Percentiles rank a stretch among this genome's conserved stretches.
Conservation (phyloP, 2,329 filamentous ascomycete species). For the Fusarium sp. region DNA sequence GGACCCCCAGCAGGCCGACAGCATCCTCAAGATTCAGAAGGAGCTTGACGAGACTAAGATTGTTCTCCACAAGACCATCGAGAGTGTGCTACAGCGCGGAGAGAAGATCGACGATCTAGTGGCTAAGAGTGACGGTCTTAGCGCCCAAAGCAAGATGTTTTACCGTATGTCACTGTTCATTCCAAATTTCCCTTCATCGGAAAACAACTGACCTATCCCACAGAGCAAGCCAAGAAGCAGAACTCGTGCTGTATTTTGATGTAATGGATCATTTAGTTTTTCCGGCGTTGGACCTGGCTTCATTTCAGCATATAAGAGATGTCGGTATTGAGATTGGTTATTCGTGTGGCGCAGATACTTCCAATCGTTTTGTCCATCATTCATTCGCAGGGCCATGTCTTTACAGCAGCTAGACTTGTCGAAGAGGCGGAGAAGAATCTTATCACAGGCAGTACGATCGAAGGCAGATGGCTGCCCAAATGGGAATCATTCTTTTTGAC, state of each 20-base stretch:
- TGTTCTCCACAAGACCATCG: slow-evolving; percentile 95
- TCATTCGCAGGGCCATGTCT: slow-evolving; percentile 34
- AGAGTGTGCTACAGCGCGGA: slow-evolving; percentile 84
- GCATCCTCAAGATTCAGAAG: slow-evolving; percentile 94
- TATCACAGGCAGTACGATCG: slow-evolving; percentile 8
- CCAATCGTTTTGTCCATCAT: slow-evolving; percentile 41
- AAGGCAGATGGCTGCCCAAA: slow-evolving; percentile 12
- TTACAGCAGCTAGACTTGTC: slow-evolving; percentile 35
- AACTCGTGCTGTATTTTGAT: slow-evolving; percentile 80
- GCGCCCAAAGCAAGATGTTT: slow-evolving; percentile 96
- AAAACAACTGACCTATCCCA: slow-evolving; percentile 7
- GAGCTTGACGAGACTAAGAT: slow-evolving; percentile 98
- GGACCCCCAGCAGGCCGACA: slow-evolving; percentile 88
- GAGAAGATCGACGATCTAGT: slow-evolving; percentile 98
- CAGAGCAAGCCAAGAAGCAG: slow-evolving; percentile 79
- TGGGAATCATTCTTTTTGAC: slow-evolving; percentile 24
- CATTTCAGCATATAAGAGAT: slow-evolving; percentile 44
- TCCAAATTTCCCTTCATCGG: not conserved
- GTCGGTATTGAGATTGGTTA: slow-evolving; percentile 48
- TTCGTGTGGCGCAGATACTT: slow-evolving; percentile 42
- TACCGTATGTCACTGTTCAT: slow-evolving; percentile 70
- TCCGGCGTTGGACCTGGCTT: slow-evolving; percentile 47
- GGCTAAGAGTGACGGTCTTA: slow-evolving; percentile 90
- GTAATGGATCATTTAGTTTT: slow-evolving; percentile 55
- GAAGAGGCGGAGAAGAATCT: slow-evolving; percentile 1